Conservation (phyloP, 2,329 filamentous ascomycete genomes). For the Phialemoniopsis sp. region DNA sequence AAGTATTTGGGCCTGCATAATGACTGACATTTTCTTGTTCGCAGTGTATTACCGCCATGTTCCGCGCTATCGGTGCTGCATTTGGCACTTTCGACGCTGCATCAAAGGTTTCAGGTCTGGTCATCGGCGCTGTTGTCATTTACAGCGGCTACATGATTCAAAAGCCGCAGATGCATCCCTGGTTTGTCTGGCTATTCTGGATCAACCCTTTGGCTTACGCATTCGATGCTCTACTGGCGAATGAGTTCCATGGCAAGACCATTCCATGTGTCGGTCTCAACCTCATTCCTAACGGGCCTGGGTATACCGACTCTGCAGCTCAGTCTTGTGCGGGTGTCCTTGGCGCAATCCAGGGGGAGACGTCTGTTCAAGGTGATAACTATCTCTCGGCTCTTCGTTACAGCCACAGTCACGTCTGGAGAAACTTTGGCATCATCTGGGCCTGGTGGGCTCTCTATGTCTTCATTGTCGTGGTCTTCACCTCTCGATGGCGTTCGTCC, state of each 20-base stretch:
- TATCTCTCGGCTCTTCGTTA: slow-evolving; percentile 55
- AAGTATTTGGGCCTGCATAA: no score
- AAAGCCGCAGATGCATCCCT: slow-evolving; percentile 49
- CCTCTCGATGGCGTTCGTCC: slow-evolving; percentile 5
- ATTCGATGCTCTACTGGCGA: slow-evolving; percentile 56
- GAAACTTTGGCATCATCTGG: slow-evolving; percentile 75
- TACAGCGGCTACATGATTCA: slow-evolving; percentile 65
- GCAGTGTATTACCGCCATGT: slow-evolving; percentile 53
- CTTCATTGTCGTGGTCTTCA: slow-evolving; percentile 21
- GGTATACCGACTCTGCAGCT: slow-evolving; percentile 34
- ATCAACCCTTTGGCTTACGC: slow-evolving; percentile 63
- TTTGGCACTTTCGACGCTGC: slow-evolving; percentile 61
- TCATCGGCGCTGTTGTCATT: slow-evolving; percentile 59
- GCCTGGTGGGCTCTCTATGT: slow-evolving; percentile 63
- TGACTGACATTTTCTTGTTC: neutral
- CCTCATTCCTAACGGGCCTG: slow-evolving; percentile 45
- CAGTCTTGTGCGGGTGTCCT: slow-evolving; percentile 54
- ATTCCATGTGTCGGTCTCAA: slow-evolving; percentile 45
- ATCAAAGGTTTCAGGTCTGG: slow-evolving; percentile 50
- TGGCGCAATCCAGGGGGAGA: slow-evolving; percentile 46
- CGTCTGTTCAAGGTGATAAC: slow-evolving; percentile 49
- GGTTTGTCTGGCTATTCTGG: slow-evolving; percentile 66
- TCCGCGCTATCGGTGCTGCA: slow-evolving; percentile 53
- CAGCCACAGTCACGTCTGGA: slow-evolving; percentile 57
- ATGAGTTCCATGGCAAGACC: slow-evolving; percentile 51